Evolutionary conservation across 257 asterid genomes (phyloP).

Genomic region (Fraxinus quadrangulata): DNA sequence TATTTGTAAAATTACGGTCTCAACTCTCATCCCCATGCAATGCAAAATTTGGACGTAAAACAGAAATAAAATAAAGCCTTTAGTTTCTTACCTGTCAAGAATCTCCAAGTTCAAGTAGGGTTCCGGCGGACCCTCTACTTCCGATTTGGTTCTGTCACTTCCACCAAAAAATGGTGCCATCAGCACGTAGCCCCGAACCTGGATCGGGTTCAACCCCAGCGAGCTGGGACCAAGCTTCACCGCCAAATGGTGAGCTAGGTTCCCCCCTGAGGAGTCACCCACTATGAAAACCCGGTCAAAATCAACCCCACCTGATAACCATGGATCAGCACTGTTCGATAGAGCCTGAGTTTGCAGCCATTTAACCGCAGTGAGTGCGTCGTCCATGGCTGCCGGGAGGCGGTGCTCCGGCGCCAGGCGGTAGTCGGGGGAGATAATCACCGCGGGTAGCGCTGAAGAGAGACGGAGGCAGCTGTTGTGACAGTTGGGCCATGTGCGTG

Average conservation of each 20-base stretch:
- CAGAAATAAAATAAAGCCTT: not conserved
- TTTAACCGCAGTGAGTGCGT: constrained; percentile 43
- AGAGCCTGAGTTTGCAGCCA: constrained; percentile 63
- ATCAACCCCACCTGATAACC: constrained; percentile 48
- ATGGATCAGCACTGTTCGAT: constrained; percentile 26
- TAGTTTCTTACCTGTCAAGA: constrained; percentile 60
- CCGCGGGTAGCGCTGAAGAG: constrained; percentile 48
- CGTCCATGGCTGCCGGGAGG: constrained; percentile 70
- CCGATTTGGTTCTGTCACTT: constrained; percentile 62
- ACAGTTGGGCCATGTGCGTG: constrained; percentile 69
- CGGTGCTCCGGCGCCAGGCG: constrained; percentile 78
- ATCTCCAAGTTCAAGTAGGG: constrained; percentile 49
- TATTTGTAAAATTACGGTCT: not conserved
- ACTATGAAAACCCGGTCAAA: constrained; percentile 55
- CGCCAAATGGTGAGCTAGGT: constrained; percentile 84
- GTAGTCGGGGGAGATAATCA: constrained; percentile 73
- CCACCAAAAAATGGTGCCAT: constrained; percentile 95
- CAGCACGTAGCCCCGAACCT: constrained; percentile 74
- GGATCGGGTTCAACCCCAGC: constrained; percentile 52
- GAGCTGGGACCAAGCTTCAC: constrained; percentile 65
- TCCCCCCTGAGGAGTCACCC: constrained; percentile 94
- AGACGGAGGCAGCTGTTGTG: constrained; percentile 79
- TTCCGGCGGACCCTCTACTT: constrained; percentile 67
- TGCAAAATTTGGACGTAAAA: constrained; percentile 10
- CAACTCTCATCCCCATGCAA: constrained; percentile 36